Evolutionary conservation across 257 asterid species (phyloP), one percentile per base, ranked within the genome.

Genomic region (Prunella vulgaris): DNA sequence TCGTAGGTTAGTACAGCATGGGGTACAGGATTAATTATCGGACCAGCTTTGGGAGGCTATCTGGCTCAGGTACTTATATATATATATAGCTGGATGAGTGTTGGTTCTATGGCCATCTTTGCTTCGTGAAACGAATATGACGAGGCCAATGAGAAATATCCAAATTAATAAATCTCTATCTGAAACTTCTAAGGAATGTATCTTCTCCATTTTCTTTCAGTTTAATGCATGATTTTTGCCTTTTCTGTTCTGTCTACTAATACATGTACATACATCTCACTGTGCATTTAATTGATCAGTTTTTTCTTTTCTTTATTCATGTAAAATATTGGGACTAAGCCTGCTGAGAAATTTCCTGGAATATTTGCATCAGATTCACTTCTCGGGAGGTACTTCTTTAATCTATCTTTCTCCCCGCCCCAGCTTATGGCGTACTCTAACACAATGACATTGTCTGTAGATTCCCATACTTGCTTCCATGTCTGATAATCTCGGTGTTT

Each of bases 31-130:
- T 76, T 91, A 74, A 83, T 91, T 53, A 85, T 91, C 22, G 97
- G 97, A 66, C 97, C 97, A 57, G 96, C 96, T 66, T 54, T 91
- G 49, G 97, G 97, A 60, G 97, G 97, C 38, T 91, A 57, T 75
- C 95, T 91, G 62, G 96, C 96, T 67, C 92, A 88, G 97, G 97
- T 90, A 74, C 60, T 22, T 38, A 33, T 30, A 51, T 44, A 63
- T 5, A 32, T 62, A 32, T 40, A 18, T 38, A 24, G 12, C 10
- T 1, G 24, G 32, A 54, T 77, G 52, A 21, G 33, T 37, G 51
- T 58, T 35, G 10, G 18, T 42, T 71, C 52, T 22, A 4, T 27
- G 12, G 18, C 32, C 59, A 53, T 56, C 24, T 51, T 68, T 44
- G 18, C 17, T 18, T 69, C 61, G 24, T 44, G 38, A 35, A 44